Conservation (phyloP, 2,329 filamentous ascomycete genomes). For the Pseudocercospora musae region DNA sequence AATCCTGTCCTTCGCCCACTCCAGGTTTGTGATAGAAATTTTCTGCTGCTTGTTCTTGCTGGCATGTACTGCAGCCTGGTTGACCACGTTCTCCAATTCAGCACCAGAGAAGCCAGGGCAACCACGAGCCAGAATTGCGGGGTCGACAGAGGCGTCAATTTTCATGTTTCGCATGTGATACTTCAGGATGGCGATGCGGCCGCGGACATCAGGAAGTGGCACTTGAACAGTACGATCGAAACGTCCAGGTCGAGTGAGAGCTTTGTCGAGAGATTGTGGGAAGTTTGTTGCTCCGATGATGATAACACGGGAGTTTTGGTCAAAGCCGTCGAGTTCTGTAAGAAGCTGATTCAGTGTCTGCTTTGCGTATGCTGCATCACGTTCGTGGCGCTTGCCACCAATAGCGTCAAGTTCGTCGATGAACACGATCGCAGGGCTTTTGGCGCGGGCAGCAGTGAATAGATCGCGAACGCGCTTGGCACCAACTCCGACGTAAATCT, state of each 20-base stretch:
- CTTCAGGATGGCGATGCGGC: constrained; percentile 86
- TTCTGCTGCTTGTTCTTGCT: constrained; percentile 76
- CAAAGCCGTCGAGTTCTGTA: constrained; percentile 95
- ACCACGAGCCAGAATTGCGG: constrained; percentile 77
- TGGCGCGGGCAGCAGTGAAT: constrained; percentile 76
- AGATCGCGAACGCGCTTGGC: constrained; percentile 94
- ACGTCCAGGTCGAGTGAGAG: constrained; percentile 85
- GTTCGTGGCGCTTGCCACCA: constrained; percentile 85
- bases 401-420: constrained; percentile 94
- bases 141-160: constrained; percentile 72
- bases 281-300: constrained; percentile 97
- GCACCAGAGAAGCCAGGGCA: constrained; percentile 92
- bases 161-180: constrained; percentile 94
- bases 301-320: constrained; percentile 90
- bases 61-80: constrained; percentile 92
- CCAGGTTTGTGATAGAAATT: constrained; percentile 76
- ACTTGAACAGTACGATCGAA: constrained; percentile 94
- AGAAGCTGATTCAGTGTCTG: constrained; percentile 96
- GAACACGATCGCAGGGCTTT: constrained; percentile 90
- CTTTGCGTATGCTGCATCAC: constrained; percentile 92
- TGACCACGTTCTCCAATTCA: constrained; percentile 93
- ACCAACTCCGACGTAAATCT: constrained; percentile 95
- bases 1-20: constrained; percentile 98
- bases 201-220: constrained; percentile 85
- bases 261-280: constrained; percentile 89